Evolutionary conservation across 1,284 basidiomycete species (phyloP), one percentile per base, ranked within the genome.

Genomic region (Pterulicium gracile): DNA sequence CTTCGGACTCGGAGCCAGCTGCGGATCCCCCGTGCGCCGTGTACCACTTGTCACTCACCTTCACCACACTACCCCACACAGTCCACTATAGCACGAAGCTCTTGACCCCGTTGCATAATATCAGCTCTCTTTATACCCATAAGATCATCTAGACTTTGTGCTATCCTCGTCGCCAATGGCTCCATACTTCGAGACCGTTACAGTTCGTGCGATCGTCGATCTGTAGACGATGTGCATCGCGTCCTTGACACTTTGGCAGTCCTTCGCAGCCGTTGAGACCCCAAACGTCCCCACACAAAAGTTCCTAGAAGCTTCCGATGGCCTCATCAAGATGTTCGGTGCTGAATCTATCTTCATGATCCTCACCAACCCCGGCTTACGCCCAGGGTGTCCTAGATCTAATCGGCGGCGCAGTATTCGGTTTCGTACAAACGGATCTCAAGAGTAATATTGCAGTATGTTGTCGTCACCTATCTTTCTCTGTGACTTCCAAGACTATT

Each of bases 291-390:
- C 91, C 56, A 93, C 92, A 0, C 59, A 67, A 19, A 66, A 75
- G 3, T 98, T 98, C 69, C 72, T 93, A 47, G 83, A 91, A 59
- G 94, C 94, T 0, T 83, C 89, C 35, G 90, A 96, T 64, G 91
- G 88, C 23, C 74, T 98, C 43, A 79, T 93, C 51, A 78, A 84
- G 60, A 77, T 98, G 69, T 98, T 98, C 61, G 86, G 92, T 91
- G 55, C 78, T 44, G 34, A 27, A 23, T 24, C 43, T 27, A 43
- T 24, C 24, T 20, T 36, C 43, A 46, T 21, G 27, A 13, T 21
- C 45, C 47, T 55, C 42, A 57, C 48, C 48, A 47, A n/a, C n/a
- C n/a, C 14, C n/a, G 40, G 13, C 15, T 23, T 19, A 40, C 27
- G 45, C 47, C 42, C 49, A 27, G 50, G 44, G 18, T 32, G 46